Evolutionary conservation across 805 yeast species (phyloP).

Genomic region (Starmerella roubikii): DNA sequence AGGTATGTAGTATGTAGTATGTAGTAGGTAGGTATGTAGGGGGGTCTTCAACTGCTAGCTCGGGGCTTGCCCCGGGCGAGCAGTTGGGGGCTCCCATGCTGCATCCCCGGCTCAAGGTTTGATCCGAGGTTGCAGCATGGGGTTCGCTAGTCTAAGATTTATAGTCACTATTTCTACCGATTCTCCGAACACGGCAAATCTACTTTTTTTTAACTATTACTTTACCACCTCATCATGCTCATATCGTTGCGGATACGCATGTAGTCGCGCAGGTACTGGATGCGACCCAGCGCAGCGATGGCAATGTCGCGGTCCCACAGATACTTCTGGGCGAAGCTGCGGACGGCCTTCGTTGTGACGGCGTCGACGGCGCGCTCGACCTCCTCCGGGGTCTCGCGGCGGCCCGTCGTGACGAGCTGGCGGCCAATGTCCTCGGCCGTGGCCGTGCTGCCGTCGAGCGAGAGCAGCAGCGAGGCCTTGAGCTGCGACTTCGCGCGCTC

Average conservation of each 20-base stretch:
- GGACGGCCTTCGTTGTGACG: constrained; percentile 66
- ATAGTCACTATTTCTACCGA: too few relatives aligned
- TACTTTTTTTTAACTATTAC: background rate
- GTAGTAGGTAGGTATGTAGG: too few relatives aligned
- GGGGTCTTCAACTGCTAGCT: too few relatives aligned
- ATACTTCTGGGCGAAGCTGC: constrained; percentile 77
- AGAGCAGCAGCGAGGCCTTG: constrained; percentile 77
- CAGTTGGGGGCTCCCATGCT: too few relatives aligned
- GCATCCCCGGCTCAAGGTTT: too few relatives aligned
- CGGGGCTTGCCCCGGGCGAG: too few relatives aligned
- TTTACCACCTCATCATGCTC: constrained; percentile 30
- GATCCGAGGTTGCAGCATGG: too few relatives aligned
- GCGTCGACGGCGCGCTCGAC: constrained; percentile 62
- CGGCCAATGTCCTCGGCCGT: constrained; percentile 97
- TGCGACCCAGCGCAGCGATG: constrained; percentile 82
- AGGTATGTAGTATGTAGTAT: too few relatives aligned
- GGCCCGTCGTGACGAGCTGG: constrained; percentile 90
- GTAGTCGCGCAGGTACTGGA: constrained; percentile 56
- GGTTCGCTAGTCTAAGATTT: too few relatives aligned
- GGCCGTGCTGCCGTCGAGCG: constrained; percentile 90
- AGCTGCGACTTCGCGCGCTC: constrained; percentile 89
- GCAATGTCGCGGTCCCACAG: constrained; percentile 69
- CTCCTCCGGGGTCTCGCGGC: constrained; percentile 56
- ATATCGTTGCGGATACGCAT: constrained; percentile 40
- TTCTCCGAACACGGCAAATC: background rate